Conservation (phyloP, 176 grass and related monocot genomes). For the Carex parvula region DNA sequence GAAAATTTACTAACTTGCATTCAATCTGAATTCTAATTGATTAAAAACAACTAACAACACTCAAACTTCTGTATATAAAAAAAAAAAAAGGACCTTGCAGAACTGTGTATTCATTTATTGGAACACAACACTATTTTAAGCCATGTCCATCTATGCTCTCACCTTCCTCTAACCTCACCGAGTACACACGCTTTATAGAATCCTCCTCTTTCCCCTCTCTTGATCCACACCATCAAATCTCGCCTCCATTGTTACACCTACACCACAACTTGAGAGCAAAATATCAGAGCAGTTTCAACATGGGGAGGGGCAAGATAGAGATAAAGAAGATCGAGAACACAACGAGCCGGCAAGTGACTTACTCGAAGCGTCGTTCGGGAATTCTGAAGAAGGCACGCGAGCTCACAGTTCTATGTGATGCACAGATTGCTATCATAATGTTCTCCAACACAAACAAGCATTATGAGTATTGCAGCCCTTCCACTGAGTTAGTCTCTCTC, state of each 20-base stretch:
- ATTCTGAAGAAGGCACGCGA: slow-evolving; percentile 98
- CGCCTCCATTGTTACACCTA: background rate
- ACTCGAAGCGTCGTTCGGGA: slow-evolving; percentile 86
- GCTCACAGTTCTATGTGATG: slow-evolving; percentile 96
- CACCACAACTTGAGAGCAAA: background rate
- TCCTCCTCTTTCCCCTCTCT: background rate
- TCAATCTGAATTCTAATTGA: no score
- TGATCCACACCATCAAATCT: background rate
- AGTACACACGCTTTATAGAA: slow-evolving; percentile 6
- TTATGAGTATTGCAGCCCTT: slow-evolving; percentile 88
- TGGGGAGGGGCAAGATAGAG: slow-evolving; percentile 99
- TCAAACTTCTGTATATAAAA: background rate
- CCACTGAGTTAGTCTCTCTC: slow-evolving; percentile 50
- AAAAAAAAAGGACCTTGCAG: background rate
- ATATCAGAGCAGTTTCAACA: background rate
- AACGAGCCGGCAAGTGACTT: slow-evolving; percentile 91
- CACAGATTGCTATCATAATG: slow-evolving; percentile 92
- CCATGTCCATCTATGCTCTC: background rate
- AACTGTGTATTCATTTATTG: background rate
- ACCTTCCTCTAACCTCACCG: background rate
- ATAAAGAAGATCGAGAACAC: slow-evolving; percentile 99
- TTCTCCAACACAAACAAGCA: slow-evolving; percentile 93
- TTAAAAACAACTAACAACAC: no score
- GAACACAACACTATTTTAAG: background rate
- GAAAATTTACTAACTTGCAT: no score